Percentiles rank a stretch among this genome's conserved stretches.
phyloP scores from a whole-genome alignment of 768 basidiomycete species.

The Xanthoconium purpureum region DNA sequence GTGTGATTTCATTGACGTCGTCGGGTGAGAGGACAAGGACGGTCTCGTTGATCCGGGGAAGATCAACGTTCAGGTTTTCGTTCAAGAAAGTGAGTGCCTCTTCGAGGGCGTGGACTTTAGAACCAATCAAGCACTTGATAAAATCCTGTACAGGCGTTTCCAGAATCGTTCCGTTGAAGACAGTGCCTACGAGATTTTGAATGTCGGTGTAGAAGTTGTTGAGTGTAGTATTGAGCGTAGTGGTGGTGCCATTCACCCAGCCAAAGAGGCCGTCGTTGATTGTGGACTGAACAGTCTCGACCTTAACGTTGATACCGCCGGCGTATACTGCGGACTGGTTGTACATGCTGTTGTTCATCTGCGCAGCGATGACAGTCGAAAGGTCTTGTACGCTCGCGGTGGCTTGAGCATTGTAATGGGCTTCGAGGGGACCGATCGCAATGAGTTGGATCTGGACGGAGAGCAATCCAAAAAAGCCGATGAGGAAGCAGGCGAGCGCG shows the following conservation, averaged over 20 bases:
- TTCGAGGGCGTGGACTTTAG: conserved; percentile 84
- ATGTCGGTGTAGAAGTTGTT: conserved; percentile 84
- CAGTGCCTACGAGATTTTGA: conserved; percentile 67
- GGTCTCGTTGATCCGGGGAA: conserved; percentile 74
- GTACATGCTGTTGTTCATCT: conserved; percentile 81
- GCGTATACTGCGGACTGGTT: conserved; percentile 80
- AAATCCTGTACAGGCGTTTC: conserved; percentile 83
- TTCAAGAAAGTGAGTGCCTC: conserved; percentile 88
- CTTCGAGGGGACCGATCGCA: conserved; percentile 70
- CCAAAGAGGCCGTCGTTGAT: conserved; percentile 90
- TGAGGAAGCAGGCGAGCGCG: conserved; percentile 85
- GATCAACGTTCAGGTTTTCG: conserved; percentile 75
- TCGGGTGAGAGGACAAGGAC: conserved; percentile 74
- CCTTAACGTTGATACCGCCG: conserved; percentile 65
- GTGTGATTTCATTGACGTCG: conserved; percentile 68
- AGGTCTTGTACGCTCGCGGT: conserved; percentile 61
- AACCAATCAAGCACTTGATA: conserved; percentile 85
- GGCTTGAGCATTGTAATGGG: conserved; percentile 63
- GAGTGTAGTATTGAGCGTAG: conserved; percentile 82
- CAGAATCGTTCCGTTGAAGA: conserved; percentile 85
- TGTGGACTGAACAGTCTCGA: conserved; percentile 65
- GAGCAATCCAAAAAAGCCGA: conserved; percentile 88
- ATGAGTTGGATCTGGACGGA: conserved; percentile 84
- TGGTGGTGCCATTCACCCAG: conserved; percentile 91
- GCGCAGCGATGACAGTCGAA: conserved; percentile 64